Percentiles rank a stretch among this genome's conserved stretches.
Conservation (phyloP, 805 yeast species). For the Starmerella davenportii region DNA sequence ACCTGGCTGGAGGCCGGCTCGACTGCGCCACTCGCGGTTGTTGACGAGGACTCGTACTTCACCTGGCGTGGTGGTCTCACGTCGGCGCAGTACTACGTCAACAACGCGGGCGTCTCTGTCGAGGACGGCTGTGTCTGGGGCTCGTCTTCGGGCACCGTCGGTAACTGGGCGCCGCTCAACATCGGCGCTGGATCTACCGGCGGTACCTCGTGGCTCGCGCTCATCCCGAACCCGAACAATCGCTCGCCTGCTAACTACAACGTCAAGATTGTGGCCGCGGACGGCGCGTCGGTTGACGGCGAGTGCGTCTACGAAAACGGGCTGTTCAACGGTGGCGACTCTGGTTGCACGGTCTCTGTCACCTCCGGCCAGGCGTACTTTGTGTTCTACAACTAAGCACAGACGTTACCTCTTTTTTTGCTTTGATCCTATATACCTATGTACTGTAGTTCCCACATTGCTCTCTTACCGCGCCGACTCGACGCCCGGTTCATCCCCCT, state of each 20-base stretch:
- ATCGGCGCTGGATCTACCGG: conserved; percentile 76
- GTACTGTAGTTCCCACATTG: conserved; percentile 7
- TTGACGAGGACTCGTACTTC: conserved; percentile 61
- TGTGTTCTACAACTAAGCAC: conserved; percentile 42
- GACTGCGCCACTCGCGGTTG: conserved; percentile 54
- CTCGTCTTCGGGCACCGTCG: conserved; percentile 52
- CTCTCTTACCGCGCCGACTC: too few species aligned
- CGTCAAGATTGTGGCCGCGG: conserved; percentile 61
- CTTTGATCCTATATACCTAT: not conserved
- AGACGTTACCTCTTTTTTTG: too few species aligned
- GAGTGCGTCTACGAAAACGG: conserved; percentile 71
- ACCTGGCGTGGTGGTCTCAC: conserved; percentile 65
- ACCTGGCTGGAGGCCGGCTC: conserved; percentile 60
- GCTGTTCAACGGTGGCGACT: conserved; percentile 49
- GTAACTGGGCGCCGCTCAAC: conserved; percentile 97
- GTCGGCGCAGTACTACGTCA: conserved; percentile 92
- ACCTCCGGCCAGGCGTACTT: conserved; percentile 67
- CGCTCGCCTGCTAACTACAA: conserved; percentile 46
- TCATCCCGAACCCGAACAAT: conserved; percentile 93
- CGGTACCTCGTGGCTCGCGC: conserved; percentile 63
- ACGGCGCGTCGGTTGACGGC: conserved; percentile 47
- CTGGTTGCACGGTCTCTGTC: conserved; percentile 90
- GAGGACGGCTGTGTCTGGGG: conserved; percentile 96
- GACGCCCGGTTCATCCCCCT: too few species aligned
- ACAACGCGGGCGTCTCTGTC: conserved; percentile 81